Evolutionary conservation across 495 filamentous ascomycete genomes (phyloP).

Genomic region (Penicillium paxilli): DNA sequence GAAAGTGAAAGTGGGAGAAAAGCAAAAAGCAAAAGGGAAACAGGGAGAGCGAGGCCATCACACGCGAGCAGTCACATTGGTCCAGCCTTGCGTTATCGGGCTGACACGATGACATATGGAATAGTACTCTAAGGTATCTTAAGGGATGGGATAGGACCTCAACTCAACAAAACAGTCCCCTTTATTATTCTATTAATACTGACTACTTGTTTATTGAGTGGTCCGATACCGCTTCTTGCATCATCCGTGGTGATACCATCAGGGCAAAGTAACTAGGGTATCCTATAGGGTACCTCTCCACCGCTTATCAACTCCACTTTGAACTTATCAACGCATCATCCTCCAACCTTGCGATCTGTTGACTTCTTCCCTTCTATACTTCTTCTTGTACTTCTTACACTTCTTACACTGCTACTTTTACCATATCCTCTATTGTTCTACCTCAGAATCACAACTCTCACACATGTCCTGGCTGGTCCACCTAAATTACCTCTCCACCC

Average conservation of each 20-base stretch:
- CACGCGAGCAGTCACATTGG: slow-evolving; percentile 24
- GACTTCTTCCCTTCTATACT: background rate
- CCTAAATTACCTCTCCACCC: background rate
- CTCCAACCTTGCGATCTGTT: slow-evolving; percentile 3
- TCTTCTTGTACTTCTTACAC: background rate
- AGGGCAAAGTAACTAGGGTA: too few relatives aligned
- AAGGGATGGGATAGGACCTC: too few relatives aligned
- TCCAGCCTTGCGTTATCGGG: slow-evolving; percentile 1
- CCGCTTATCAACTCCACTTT: slow-evolving; percentile 11
- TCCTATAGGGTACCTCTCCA: too few relatives aligned
- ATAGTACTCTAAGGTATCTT: too few relatives aligned
- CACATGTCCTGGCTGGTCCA: background rate
- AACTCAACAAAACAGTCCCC: too few relatives aligned
- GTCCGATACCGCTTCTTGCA: slow-evolving; percentile 23
- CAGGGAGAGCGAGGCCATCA: slow-evolving; percentile 7
- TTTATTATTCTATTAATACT: background rate
- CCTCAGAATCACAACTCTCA: background rate
- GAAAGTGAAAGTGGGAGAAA: too few relatives aligned
- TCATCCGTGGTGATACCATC: slow-evolving; percentile 4
- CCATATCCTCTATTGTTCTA: background rate
- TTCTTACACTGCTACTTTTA: background rate
- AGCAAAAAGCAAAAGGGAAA: too few relatives aligned
- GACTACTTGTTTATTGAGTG: too few relatives aligned
- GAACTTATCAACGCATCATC: slow-evolving; percentile 25
- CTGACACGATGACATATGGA: background rate